Evolutionary conservation across 257 asterid species (phyloP).

Genomic region (Dorcoceras hygrometricum): DNA sequence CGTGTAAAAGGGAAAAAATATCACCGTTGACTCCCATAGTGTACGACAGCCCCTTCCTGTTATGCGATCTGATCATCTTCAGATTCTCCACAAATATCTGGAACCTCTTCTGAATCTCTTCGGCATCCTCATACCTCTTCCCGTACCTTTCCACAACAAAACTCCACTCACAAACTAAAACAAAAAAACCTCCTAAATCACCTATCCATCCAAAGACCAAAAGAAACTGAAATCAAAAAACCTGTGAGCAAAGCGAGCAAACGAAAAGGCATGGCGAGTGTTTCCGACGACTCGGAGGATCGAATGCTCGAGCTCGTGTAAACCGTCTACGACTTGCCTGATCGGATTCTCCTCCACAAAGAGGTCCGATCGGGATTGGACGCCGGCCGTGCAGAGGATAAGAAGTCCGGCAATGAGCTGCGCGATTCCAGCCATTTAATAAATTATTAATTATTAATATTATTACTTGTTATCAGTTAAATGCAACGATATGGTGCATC

Average conservation of each 20-base stretch:
- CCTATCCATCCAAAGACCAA: neutral
- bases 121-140: conserved; percentile 62
- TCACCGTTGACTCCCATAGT: conserved; percentile 76
- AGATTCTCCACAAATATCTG: conserved; percentile 59
- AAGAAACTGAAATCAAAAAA: neutral
- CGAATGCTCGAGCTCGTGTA: conserved; percentile 59
- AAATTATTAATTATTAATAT: too few relatives aligned
- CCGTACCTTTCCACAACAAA: conserved; percentile 45
- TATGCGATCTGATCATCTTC: conserved; percentile 78
- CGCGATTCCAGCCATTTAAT: conserved; percentile 46
- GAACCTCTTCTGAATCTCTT: conserved; percentile 73
- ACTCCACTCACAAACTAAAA: conserved; percentile 5
- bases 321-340: conserved; percentile 76
- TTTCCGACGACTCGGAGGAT: conserved; percentile 55
- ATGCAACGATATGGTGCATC: neutral
- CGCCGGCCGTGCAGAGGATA: conserved; percentile 35
- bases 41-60: conserved; percentile 73
- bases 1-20: neutral
- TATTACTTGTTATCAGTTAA: too few relatives aligned
- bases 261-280: conserved; percentile 67
- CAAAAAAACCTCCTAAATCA: neutral
- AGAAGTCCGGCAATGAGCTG: conserved; percentile 37
- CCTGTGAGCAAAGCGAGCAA: conserved; percentile 86
- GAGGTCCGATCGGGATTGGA: conserved; percentile 36
- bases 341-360: conserved; percentile 64